Conservation (phyloP, 441 rosid species). For the Gossypium trilobum region DNA sequence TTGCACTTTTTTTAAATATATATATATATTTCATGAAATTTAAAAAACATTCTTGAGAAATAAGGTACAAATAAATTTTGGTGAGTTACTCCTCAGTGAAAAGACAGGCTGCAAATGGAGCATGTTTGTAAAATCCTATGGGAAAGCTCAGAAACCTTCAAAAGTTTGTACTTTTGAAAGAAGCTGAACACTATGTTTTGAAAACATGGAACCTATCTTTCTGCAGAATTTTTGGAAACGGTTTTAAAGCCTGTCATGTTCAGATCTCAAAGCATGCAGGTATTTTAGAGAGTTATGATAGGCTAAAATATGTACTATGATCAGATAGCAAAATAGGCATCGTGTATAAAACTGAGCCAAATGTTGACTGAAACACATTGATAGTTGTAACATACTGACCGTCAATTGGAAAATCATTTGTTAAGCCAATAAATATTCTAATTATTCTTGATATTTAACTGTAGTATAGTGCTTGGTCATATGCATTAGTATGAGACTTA, state of each 20-base stretch:
- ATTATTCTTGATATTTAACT: not conserved
- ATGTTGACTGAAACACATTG: not conserved
- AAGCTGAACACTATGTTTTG: not conserved
- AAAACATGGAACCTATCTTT: not conserved
- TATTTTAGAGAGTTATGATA: not conserved
- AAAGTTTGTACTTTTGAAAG: not conserved
- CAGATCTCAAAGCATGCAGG: not conserved
- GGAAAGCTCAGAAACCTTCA: not conserved
- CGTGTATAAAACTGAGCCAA: not conserved
- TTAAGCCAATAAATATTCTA: not conserved
- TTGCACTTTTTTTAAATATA: not conserved
- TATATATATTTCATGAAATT: not conserved
- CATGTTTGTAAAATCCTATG: not conserved
- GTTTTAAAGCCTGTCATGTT: not conserved
- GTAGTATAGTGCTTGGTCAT: not conserved
- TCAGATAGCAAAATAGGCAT: not conserved
- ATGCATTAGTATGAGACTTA: not conserved
- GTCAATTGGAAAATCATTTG: not conserved
- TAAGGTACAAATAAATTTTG: not conserved
- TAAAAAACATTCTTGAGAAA: not conserved
- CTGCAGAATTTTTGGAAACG: not conserved
- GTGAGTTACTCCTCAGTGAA: not conserved
- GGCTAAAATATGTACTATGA: not conserved
- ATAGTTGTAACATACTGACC: not conserved
- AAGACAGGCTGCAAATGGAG: not conserved